A percentile compares a stretch with the other conserved stretches of the same genome.
Evolutionary conservation across 352 stramenopile species (phyloP).

Genomic region (Globisporangium carolinianum): DNA sequence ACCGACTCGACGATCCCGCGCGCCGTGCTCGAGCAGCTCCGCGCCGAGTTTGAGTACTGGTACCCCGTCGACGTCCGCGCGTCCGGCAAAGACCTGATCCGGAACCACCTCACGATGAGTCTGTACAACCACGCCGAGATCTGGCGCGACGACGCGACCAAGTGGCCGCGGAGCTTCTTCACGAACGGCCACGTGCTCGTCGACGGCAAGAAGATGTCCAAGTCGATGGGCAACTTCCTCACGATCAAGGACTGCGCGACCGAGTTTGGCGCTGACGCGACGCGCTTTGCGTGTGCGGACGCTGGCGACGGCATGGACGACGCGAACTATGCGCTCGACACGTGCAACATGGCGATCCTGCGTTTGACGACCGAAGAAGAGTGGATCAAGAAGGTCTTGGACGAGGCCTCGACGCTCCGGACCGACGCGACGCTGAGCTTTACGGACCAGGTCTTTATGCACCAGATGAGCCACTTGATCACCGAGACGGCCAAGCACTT

Average conservation of each 20-base stretch:
- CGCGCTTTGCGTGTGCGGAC: slow-evolving; percentile 97
- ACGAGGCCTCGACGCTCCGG: slow-evolving; percentile 83
- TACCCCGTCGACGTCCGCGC: slow-evolving; percentile 99
- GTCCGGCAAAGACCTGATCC: slow-evolving; percentile 95
- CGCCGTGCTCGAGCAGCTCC: slow-evolving; percentile 91
- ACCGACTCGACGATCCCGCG: slow-evolving; percentile 83
- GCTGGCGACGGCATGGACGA: slow-evolving; percentile 98
- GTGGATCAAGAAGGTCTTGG: slow-evolving; percentile 92
- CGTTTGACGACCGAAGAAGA: slow-evolving; percentile 96
- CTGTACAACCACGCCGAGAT: slow-evolving; percentile 99
- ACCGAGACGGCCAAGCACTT: slow-evolving; percentile 84
- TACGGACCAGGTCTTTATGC: slow-evolving; percentile 93
- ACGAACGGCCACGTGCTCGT: slow-evolving; percentile 97
- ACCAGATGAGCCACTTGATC: slow-evolving; percentile 97
- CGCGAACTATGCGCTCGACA: slow-evolving; percentile 98
- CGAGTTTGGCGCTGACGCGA: slow-evolving; percentile 94
- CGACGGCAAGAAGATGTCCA: slow-evolving; percentile 99
- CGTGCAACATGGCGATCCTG: slow-evolving; percentile 96
- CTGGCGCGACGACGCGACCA: slow-evolving; percentile 95
- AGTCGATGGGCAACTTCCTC: slow-evolving; percentile 99
- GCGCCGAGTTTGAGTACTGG: slow-evolving; percentile 99
- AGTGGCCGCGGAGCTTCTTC: slow-evolving; percentile 98
- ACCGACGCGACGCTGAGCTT: slow-evolving; percentile 75
- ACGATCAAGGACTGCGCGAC: slow-evolving; percentile 96
- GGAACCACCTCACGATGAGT: slow-evolving; percentile 99